Evolutionary conservation across 148 eudicot genomes (phyloP).

Genomic region (Oxyria digyna): DNA sequence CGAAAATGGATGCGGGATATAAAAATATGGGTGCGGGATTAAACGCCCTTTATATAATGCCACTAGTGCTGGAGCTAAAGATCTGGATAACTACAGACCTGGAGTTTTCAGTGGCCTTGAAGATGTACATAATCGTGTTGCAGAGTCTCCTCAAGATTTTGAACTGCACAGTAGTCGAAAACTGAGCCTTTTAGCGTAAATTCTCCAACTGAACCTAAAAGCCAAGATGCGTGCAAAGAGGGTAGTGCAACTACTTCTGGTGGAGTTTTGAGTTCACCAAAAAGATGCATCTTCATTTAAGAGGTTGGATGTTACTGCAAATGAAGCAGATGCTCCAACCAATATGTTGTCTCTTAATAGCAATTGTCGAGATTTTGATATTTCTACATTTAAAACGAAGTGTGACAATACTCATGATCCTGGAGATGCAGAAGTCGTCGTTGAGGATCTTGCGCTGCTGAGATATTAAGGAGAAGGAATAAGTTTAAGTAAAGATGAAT

Average conservation of each 20-base stretch:
- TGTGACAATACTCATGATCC: not conserved
- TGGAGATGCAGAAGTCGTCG: constrained; percentile 20
- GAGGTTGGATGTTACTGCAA: not conserved
- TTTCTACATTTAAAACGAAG: not conserved
- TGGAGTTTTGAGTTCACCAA: constrained; percentile 7
- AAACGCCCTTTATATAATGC: constrained; percentile 19
- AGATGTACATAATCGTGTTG: constrained; percentile 19
- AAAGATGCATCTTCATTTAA: not conserved
- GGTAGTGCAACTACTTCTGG: not conserved
- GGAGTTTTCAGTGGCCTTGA: constrained; percentile 15
- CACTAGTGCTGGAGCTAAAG: constrained; percentile 23
- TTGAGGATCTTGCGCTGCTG: no score
- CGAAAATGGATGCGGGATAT: no score
- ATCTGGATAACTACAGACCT: constrained; percentile 20
- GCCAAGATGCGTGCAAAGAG: not conserved
- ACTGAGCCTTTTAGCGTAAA: constrained; percentile 26
- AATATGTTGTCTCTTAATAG: not conserved
- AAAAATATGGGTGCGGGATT: no score
- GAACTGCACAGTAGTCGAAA: constrained; percentile 65
- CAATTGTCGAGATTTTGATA: not conserved
- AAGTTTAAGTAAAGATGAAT: no score
- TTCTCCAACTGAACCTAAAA: constrained; percentile 9
- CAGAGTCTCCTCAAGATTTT: constrained; percentile 57
- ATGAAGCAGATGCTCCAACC: not conserved
- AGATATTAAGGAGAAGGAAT: no score